A percentile compares a stretch with the other conserved stretches of the same genome.
These are phyloP conservation scores for Petunia hybrid DNA, from an alignment of 305 asterid genomes.

Conservation along the genomic window DNA sequence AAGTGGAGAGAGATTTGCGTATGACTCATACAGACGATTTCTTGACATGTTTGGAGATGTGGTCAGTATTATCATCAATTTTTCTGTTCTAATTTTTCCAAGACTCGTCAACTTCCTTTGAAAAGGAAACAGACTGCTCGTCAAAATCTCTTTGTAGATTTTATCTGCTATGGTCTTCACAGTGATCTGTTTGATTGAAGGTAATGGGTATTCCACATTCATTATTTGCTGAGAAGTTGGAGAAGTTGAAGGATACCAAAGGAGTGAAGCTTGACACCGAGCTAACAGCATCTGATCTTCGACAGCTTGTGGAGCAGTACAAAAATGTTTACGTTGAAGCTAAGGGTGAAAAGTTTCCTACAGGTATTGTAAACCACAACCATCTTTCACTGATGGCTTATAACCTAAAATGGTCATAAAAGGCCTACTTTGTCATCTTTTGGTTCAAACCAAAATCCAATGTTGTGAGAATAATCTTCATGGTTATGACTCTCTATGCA, in stretches of 20 bases:
- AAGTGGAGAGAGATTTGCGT: slow-evolving; percentile 94
- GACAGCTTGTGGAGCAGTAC: slow-evolving; percentile 87
- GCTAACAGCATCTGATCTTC: slow-evolving; percentile 82
- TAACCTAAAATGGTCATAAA: background rate
- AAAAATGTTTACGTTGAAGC: slow-evolving; percentile 79
- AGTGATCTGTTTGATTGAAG: slow-evolving; percentile 46
- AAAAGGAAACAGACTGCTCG: background rate
- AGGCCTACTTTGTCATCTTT: background rate
- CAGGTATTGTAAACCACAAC: slow-evolving; percentile 55
- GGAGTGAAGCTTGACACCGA: slow-evolving; percentile 78
- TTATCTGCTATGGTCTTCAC: background rate
- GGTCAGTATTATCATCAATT: slow-evolving; percentile 51
- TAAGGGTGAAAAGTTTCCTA: slow-evolving; percentile 82
- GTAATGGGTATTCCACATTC: slow-evolving; percentile 92
- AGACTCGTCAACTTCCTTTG: background rate
- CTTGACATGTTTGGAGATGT: slow-evolving; percentile 97
- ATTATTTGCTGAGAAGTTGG: slow-evolving; percentile 82
- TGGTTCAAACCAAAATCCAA: background rate
- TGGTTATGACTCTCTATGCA: slow-evolving; percentile 33
- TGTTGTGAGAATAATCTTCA: background rate
- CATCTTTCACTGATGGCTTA: background rate
- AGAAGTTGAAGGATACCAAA: slow-evolving; percentile 62
- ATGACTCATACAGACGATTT: slow-evolving; percentile 89
- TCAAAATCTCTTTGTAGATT: background rate
- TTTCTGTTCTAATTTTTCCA: background rate